A percentile compares a stretch with the other conserved stretches of the same genome.
phyloP scores from a whole-genome alignment of 2,329 filamentous ascomycete genomes.

The Gliomastix tumulicola region DNA sequence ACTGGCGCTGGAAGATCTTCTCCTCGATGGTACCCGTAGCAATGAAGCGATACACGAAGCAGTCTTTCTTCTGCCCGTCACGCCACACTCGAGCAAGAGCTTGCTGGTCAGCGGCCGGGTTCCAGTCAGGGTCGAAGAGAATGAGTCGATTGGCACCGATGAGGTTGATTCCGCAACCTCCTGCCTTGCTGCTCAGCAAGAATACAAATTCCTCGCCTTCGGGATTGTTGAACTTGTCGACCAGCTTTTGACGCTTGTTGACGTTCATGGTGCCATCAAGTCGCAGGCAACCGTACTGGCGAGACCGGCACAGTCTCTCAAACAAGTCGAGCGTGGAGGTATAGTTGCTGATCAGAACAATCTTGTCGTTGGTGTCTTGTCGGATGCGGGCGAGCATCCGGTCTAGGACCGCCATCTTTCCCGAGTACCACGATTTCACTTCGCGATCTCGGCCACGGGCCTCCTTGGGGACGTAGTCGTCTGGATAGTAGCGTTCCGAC shows the following conservation, averaged over 20 bases:
- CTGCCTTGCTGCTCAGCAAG: constrained; percentile 92
- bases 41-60: constrained; percentile 99
- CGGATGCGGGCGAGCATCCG: constrained; percentile 95
- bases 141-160: constrained; percentile 93
- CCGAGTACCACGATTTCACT: constrained; percentile 91
- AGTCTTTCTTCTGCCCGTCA: constrained; percentile 98
- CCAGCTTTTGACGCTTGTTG: constrained; percentile 91
- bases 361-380: constrained; percentile 96
- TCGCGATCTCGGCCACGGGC: constrained; percentile 83
- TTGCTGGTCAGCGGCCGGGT: constrained; percentile 95
- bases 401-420: constrained; percentile 97
- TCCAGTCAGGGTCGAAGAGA: constrained; percentile 97
- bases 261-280: constrained; percentile 98
- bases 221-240: constrained; percentile 96
- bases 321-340: constrained; percentile 95
- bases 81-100: constrained; percentile 96
- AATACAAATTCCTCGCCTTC: constrained; percentile 88
- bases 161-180: constrained; percentile 91
- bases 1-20: constrained; percentile 98
- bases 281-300: constrained; percentile 77
- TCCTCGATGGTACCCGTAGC: constrained; percentile 97
- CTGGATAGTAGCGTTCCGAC: constrained; percentile 72
- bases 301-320: constrained; percentile 78
- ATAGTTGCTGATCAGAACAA: constrained; percentile 97
- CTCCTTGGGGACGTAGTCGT: constrained; percentile 85